These are phyloP conservation scores for Mortierella sp. DNA, from an alignment of 371 early-diverging fungal species.

Conservation along the genomic window DNA sequence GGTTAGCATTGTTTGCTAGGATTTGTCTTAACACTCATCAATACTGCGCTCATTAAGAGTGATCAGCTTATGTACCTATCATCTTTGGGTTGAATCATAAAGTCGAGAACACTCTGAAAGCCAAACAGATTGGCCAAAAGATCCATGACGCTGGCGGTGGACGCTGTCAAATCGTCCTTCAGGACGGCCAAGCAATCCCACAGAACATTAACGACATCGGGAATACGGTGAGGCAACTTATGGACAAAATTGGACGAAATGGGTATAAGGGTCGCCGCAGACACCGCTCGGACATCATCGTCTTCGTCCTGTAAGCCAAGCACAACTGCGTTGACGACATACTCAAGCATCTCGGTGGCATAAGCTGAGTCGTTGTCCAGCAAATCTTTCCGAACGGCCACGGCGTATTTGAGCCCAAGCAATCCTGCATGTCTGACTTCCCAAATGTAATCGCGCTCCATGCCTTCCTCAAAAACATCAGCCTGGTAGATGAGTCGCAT, in stretches of 20 bases:
- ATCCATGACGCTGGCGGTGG: conserved; percentile 95
- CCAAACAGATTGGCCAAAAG: conserved; percentile 89
- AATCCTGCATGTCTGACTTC: conserved; percentile 95
- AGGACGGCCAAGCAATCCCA: conserved; percentile 90
- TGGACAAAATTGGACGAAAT: conserved; percentile 86
- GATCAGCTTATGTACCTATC: conserved; percentile 39
- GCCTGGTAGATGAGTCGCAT: conserved; percentile 73
- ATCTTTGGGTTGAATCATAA: conserved; percentile 61
- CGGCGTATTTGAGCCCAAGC: conserved; percentile 95
- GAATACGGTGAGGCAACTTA: conserved; percentile 74
- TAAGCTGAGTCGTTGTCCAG: conserved; percentile 64
- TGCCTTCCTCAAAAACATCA: conserved; percentile 56
- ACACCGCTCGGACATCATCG: conserved; percentile 95
- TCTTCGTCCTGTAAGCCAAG: conserved; percentile 82
- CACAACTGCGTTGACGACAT: conserved; percentile 62
- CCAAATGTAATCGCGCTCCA: conserved; percentile 79
- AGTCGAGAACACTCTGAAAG: conserved; percentile 72
- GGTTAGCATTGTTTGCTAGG: background rate
- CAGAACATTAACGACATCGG: conserved; percentile 81
- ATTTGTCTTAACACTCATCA: background rate
- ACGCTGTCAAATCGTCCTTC: conserved; percentile 94
- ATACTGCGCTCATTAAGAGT: no score
- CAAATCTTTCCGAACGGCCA: conserved; percentile 92
- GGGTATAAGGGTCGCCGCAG: conserved; percentile 92
- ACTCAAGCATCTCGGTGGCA: conserved; percentile 38